phyloP scores from a whole-genome alignment of 345 rosid species.

The Citrus inodora region DNA sequence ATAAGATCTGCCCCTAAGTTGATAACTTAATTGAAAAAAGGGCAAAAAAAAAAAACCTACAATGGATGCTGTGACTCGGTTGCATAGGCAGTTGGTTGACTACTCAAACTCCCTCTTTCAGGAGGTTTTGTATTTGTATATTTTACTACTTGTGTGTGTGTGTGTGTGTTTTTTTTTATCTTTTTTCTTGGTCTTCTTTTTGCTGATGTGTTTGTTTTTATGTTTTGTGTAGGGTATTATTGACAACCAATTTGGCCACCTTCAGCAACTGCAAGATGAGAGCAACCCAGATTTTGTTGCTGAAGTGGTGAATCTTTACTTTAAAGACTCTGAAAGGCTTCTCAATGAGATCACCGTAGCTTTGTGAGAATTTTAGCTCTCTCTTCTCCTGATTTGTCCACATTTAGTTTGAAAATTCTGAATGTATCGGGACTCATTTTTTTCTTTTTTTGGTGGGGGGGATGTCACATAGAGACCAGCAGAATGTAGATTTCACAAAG shows the following conservation, averaged over 20 bases:
- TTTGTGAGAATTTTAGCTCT: slow-evolving; percentile 30
- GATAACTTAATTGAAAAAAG: not conserved
- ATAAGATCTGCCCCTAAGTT: slow-evolving; percentile 23
- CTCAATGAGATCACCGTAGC: slow-evolving; percentile 44
- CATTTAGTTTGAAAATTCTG: not conserved
- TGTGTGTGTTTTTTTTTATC: not conserved
- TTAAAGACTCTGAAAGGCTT: slow-evolving; percentile 54
- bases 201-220: slow-evolving; percentile 1
- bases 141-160: not conserved
- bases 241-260: slow-evolving; percentile 60
- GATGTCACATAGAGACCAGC: slow-evolving; percentile 31
- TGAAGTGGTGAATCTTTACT: slow-evolving; percentile 61
- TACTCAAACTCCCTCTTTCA: slow-evolving; percentile 43
- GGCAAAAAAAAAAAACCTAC: not conserved
- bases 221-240: slow-evolving; percentile 37
- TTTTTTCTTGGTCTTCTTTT: not conserved
- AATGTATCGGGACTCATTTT: not conserved
- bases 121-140: slow-evolving; percentile 37
- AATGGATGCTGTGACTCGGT: slow-evolving; percentile 48
- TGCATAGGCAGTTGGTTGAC: slow-evolving; percentile 45
- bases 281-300: slow-evolving; percentile 58
- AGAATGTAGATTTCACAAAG: slow-evolving; percentile 36
- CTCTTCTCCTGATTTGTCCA: not conserved
- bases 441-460: not conserved
- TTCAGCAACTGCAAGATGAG: slow-evolving; percentile 61